Conservation (phyloP, 2,329 filamentous ascomycete genomes). For the Cryphonectria japonica region DNA sequence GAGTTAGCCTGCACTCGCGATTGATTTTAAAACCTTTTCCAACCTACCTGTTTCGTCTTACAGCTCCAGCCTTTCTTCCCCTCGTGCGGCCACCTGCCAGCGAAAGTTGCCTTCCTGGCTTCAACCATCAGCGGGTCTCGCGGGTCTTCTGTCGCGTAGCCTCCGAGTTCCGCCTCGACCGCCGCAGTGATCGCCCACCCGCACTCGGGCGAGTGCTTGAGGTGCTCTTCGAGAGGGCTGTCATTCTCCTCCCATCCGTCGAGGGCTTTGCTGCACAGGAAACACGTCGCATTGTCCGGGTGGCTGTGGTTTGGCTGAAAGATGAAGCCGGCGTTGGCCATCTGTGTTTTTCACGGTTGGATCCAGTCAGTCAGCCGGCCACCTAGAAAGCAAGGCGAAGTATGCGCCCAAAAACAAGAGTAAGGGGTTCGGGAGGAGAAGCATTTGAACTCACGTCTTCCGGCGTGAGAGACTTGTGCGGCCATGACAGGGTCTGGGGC, state of each 20-base stretch:
- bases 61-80: constrained; percentile 85
- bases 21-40: too few species aligned
- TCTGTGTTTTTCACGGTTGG: constrained; percentile 50
- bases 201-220: constrained; percentile 80
- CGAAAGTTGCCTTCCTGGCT: constrained; percentile 83
- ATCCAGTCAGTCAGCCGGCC: neutral
- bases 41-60: constrained; percentile 77
- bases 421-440: neutral
- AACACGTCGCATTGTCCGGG: constrained; percentile 89
- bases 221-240: constrained; percentile 80
- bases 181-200: constrained; percentile 80
- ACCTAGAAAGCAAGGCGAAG: constrained; percentile 24
- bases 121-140: constrained; percentile 70
- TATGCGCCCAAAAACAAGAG: neutral
- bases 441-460: constrained; percentile 60
- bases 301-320: constrained; percentile 76
- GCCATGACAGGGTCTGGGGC: constrained; percentile 71
- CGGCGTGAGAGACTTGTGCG: constrained; percentile 64
- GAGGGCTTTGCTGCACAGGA: constrained; percentile 79
- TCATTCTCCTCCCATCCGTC: constrained; percentile 93
- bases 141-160: constrained; percentile 74
- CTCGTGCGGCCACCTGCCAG: constrained; percentile 87
- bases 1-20: neutral
- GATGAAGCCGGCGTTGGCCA: constrained; percentile 90
- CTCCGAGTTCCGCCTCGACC: constrained; percentile 63